These are phyloP conservation scores for Physcomitrium patens DNA, from an alignment of 225 moss, liverwort and hornwort genomes.

Conservation along the genomic window DNA sequence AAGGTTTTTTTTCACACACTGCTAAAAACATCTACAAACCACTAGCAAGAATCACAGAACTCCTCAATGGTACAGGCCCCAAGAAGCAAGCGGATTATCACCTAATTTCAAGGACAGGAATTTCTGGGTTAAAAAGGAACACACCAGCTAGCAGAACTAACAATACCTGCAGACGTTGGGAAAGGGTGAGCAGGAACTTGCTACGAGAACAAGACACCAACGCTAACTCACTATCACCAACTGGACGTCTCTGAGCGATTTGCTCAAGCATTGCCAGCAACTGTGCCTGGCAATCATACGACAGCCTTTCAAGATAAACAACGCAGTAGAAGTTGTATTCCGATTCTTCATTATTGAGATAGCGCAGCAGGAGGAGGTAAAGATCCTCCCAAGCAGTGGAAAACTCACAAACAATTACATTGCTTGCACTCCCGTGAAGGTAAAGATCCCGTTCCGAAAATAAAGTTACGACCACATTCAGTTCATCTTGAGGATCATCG, in stretches of 20 bases:
- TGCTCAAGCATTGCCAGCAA: slow-evolving; percentile 40
- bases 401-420: slow-evolving; percentile 47
- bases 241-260: slow-evolving; percentile 16
- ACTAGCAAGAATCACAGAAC: background rate
- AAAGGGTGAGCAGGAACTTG: slow-evolving; percentile 42
- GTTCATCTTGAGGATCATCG: slow-evolving; percentile 48
- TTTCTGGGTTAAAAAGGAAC: background rate
- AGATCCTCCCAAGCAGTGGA: slow-evolving; percentile 60
- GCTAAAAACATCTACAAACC: background rate
- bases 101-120: background rate
- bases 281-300: slow-evolving; percentile 56
- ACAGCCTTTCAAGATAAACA: slow-evolving; percentile 52
- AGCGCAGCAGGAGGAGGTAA: slow-evolving; percentile 54
- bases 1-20: too few species aligned
- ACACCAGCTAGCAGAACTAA: background rate
- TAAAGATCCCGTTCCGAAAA: slow-evolving; percentile 42
- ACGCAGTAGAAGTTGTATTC: slow-evolving; percentile 39
- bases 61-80: background rate
- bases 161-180: slow-evolving; percentile 51
- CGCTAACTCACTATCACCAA: slow-evolving; percentile 42
- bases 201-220: slow-evolving; percentile 52
- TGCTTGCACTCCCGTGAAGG: slow-evolving; percentile 43
- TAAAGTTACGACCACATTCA: slow-evolving; percentile 50
- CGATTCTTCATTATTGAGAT: slow-evolving; percentile 34
- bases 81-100: background rate